Evolutionary conservation across 2,329 filamentous ascomycete genomes (phyloP), one percentile per base, ranked within the genome.

Genomic region (Dothiorella sarmentorum): DNA sequence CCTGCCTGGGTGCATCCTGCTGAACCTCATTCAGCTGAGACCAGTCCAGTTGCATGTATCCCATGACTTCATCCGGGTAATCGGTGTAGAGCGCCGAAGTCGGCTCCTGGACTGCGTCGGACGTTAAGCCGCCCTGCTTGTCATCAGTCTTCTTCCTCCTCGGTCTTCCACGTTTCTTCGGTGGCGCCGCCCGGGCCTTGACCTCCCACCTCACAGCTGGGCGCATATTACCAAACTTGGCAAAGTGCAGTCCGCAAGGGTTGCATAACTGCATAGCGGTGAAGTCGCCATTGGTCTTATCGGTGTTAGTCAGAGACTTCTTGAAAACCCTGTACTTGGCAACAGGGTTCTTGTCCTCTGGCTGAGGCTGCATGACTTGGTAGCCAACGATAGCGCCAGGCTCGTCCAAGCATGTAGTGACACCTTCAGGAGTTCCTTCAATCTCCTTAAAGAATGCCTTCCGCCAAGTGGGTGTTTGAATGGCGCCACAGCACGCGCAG

Each of bases 381-480:
- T 64, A 67, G 20, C 67, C 72, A 51, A 69, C 67, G 67, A 95
- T 87, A 20, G 88, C 89, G 17, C 91, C 88, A 45, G 47, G 37
- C 17, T 92, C 84, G 51, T 82, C 82, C 1, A 88, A 85, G 0
- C 87, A 89, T 56, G 87, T 85, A 60, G 90, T 85, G 45, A 89
- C 81, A 61, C 87, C 84, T 3, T 83, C 80, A 0, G 91, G 90
- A 29, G 81, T 80, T 1, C 90, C 91, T 15, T 84, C 77, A 44
- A 87, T 81, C 7, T 89, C 81, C 27, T 59, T 59, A 29, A 33
- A 45, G 31, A 59, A 97, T 11, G 94, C 90, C 68, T 93, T 94
- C 61, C 94, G 86, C 94, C 94, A 99, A 0, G 93, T 97, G 0
- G 93, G 90, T 0, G 94, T 99, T 67, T 97, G 90, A 59, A 99